Base-by-base conservation (phyloP, 164 flowering plant species). In the Dillenia suffruticosa region DNA sequence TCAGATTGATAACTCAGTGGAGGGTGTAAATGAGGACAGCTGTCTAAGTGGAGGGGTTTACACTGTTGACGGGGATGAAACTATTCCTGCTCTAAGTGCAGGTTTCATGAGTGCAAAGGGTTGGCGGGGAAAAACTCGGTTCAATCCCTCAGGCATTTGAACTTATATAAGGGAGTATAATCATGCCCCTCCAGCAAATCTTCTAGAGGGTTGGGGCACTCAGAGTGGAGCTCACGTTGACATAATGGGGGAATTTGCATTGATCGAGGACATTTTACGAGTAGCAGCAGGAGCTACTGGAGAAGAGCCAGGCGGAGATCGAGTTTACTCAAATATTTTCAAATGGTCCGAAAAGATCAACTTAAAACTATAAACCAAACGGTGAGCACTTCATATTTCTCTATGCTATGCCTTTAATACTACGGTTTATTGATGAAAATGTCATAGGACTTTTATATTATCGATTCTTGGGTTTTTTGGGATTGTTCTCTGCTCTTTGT, bases 211-310 rank as follows among this genome's bases (percentile, higher is more conserved):
- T 22, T 84, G 98, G 16, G 98, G 98, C 16, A 91, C 97, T 10
- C 97, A 84, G 70, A 94, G 98, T 76, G 98, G 97, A 13, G 91
- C 96, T 16, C 98, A 94, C 65, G 98, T 94, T 54, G 98, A 94
- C 65, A 89, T 94, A 46, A 94, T 94, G 98, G 98, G 98, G 9
- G 91, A 94, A 56, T 94, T 94, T 67, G 91, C 88, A 12, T 72
- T 94, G 68, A 94, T 94, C 17, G 98, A 94, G 66, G 98, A 94
- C 74, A 53, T 91, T 13, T 70, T 94, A 56, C 80, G 95, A 63
- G 84, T 94, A 32, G 98, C 96, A 15, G 87, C 97, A 43, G 98
- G 98, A 19, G 95, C 90, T 40, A 76, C 76, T 1, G 97, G 98
- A 32, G 89, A 86, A 62, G 91, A 89, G 24, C 64, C 91, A 77